Conservation (phyloP, 2,329 filamentous ascomycete genomes). For the Madurella fahalii region DNA sequence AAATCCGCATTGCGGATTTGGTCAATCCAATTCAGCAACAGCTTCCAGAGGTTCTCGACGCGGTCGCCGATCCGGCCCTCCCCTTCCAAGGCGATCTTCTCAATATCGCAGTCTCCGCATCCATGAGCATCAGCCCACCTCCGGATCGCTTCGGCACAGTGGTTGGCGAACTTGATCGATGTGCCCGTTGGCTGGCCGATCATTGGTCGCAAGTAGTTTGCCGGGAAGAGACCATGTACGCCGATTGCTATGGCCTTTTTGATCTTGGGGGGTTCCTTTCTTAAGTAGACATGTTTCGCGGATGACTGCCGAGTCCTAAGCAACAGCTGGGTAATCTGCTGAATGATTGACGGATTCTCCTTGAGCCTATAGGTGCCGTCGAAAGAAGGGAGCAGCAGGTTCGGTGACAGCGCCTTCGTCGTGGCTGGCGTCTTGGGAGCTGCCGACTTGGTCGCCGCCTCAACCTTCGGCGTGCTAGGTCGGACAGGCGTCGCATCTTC, state of each 20-base stretch:
- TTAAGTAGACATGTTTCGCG: conserved; percentile 67
- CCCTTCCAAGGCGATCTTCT: conserved; percentile 90
- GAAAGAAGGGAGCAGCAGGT: conserved; percentile 68
- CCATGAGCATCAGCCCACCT: conserved; percentile 74
- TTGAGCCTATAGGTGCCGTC: conserved; percentile 63
- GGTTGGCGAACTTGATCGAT: conserved; percentile 86
- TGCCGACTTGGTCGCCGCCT: conserved; percentile 24
- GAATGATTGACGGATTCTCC: conserved; percentile 65
- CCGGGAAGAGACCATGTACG: conserved; percentile 90
- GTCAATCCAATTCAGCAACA: conserved; percentile 91
- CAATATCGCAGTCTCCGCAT: conserved; percentile 73
- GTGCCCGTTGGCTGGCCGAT: conserved; percentile 94
- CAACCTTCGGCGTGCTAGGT: conserved; percentile 34
- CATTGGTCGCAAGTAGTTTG: conserved; percentile 79
- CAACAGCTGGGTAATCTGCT: conserved; percentile 58
- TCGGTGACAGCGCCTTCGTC: conserved; percentile 45
- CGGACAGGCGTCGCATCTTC: conserved; percentile 37
- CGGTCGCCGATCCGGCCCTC: conserved; percentile 89
- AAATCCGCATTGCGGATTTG: conserved; percentile 84
- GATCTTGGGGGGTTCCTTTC: conserved; percentile 65
- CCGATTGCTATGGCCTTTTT: conserved; percentile 89
- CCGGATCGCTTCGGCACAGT: conserved; percentile 77
- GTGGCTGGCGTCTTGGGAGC: conserved; percentile 28
- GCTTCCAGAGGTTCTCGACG: conserved; percentile 89
- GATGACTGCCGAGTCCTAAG: conserved; percentile 53